Percentiles rank a stretch among this genome's conserved stretches.
Conservation (phyloP, 169 alveolate genomes). For the Nephromyces sp. region DNA sequence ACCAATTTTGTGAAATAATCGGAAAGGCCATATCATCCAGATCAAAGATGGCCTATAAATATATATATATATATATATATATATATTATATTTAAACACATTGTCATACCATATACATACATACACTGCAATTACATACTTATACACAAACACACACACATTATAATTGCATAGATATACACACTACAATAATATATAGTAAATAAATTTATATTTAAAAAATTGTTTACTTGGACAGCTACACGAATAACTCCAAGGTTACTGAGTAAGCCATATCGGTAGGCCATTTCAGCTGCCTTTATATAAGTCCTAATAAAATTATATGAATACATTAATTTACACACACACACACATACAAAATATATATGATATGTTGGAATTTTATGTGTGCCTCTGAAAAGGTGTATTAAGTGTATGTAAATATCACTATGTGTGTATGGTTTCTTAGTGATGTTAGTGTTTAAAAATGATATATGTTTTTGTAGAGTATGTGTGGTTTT, state of each 20-base stretch:
- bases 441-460: not conserved
- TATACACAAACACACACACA: too few relatives aligned
- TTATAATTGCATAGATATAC: too few relatives aligned
- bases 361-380: not conserved
- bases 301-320: constrained; percentile 47
- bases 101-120: too few relatives aligned
- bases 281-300: constrained; percentile 68
- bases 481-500: not conserved
- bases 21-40: too few relatives aligned
- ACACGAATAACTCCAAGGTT: constrained; percentile 58
- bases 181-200: too few relatives aligned
- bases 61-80: too few relatives aligned
- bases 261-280: constrained; percentile 53
- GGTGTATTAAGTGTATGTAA: not conserved
- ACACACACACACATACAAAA: not conserved
- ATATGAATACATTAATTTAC: not conserved
- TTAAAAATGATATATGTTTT: not conserved
- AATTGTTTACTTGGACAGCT: constrained; percentile 39
- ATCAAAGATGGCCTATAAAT: too few relatives aligned
- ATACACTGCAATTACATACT: too few relatives aligned
- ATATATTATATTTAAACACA: too few relatives aligned
- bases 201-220: too few relatives aligned
- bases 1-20: too few relatives aligned
- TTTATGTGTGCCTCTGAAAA: not conserved
- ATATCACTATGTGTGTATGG: not conserved